phyloP scores from a whole-genome alignment of 441 rosid species.

The Gossypium davidsonii region DNA sequence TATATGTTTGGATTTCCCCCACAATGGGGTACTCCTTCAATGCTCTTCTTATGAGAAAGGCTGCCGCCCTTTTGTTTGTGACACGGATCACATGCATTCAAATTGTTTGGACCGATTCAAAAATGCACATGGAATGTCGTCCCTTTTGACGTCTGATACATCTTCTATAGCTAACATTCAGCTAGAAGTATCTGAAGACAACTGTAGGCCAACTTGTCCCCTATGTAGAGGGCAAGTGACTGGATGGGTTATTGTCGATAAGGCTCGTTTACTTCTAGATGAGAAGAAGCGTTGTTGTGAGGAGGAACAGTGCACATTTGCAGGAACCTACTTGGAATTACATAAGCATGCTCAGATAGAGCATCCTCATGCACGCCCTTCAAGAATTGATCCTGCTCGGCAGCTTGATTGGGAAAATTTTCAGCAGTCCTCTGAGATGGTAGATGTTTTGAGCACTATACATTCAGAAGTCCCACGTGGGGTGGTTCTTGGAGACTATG shows the following conservation, averaged over 20 bases:
- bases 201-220: constrained; percentile 63
- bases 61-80: constrained; percentile 80
- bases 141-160: constrained; percentile 43
- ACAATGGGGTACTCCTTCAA: constrained; percentile 78
- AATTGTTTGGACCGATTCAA: constrained; percentile 89
- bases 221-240: constrained; percentile 89
- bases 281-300: constrained; percentile 55
- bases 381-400: constrained; percentile 84
- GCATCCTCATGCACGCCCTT: constrained; percentile 87
- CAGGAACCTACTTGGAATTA: constrained; percentile 68
- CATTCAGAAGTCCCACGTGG: constrained; percentile 95
- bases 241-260: constrained; percentile 72
- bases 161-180: constrained; percentile 23
- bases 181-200: constrained; percentile 34
- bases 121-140: constrained; percentile 57
- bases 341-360: constrained; percentile 61
- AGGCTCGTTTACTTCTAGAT: constrained; percentile 65
- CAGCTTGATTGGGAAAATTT: constrained; percentile 96
- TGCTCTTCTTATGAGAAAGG: constrained; percentile 82
- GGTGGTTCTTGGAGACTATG: constrained; percentile 93
- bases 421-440: constrained; percentile 93
- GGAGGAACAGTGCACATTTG: constrained; percentile 53
- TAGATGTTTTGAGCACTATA: constrained; percentile 93
- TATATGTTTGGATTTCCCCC: constrained; percentile 90
- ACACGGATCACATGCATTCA: constrained; percentile 80